Conservation (phyloP, 257 asterid genomes). For the Solanum chiquidenum region DNA sequence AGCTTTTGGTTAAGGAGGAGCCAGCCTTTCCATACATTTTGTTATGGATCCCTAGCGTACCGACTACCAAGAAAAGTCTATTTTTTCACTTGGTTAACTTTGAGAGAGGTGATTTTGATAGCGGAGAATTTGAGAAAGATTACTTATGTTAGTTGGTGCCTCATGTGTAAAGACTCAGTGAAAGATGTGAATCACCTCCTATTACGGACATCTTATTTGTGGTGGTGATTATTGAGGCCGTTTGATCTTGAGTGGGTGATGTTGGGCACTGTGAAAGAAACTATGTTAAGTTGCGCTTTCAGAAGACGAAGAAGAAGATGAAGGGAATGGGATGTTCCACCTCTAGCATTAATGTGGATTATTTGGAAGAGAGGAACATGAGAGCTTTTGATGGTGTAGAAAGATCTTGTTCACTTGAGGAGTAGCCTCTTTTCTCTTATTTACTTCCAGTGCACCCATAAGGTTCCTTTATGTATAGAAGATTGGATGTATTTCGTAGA, state of each 20-base stretch:
- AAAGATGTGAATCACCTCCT: background rate
- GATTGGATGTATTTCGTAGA: background rate
- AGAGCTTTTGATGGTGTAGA: background rate
- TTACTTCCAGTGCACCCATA: background rate
- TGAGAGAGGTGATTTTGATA: background rate
- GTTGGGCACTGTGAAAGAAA: background rate
- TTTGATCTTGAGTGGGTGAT: background rate
- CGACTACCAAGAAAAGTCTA: background rate
- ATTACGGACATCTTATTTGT: background rate
- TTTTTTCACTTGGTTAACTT: background rate
- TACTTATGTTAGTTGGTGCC: background rate
- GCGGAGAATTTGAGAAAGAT: background rate
- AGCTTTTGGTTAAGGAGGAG: background rate
- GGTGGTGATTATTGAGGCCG: background rate
- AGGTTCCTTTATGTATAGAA: background rate
- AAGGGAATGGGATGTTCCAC: background rate
- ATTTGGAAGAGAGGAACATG: background rate
- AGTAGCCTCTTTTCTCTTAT: background rate
- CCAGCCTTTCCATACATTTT: background rate
- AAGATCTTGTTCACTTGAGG: background rate
- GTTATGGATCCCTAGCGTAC: background rate
- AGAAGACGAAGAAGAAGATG: background rate
- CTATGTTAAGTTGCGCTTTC: background rate
- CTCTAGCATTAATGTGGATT: background rate
- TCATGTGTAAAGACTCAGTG: background rate